Evolutionary conservation across 176 grass and related monocot genomes (phyloP).

Genomic region (Juncus effusus): DNA sequence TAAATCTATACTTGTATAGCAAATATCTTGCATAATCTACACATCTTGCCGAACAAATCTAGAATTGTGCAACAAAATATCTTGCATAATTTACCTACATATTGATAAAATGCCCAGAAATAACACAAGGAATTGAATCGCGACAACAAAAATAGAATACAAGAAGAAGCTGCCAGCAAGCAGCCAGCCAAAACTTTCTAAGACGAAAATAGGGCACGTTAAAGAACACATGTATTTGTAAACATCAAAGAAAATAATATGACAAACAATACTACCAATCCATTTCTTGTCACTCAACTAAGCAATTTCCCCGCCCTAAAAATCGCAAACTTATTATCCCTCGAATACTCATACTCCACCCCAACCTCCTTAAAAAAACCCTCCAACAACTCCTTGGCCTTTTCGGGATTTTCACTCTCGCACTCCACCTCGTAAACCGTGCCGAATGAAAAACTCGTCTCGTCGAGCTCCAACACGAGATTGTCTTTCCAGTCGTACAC

Average conservation of each 20-base stretch:
- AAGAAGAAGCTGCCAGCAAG: too few relatives aligned
- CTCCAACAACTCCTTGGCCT: slow-evolving; percentile 52
- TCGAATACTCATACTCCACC: slow-evolving; percentile 53
- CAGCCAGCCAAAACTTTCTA: neutral
- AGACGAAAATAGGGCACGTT: neutral
- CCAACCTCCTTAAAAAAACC: slow-evolving; percentile 49
- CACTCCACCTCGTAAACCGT: slow-evolving; percentile 78
- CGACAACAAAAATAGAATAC: too few relatives aligned
- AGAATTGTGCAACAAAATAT: too few relatives aligned
- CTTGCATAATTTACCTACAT: too few relatives aligned
- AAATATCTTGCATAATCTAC: too few relatives aligned
- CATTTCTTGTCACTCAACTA: slow-evolving; percentile 21
- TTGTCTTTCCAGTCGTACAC: slow-evolving; percentile 62
- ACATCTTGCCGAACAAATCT: too few relatives aligned
- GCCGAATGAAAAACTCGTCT: slow-evolving; percentile 70
- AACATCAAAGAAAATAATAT: neutral
- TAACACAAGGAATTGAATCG: too few relatives aligned
- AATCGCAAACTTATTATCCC: slow-evolving; percentile 65
- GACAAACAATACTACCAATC: too few relatives aligned
- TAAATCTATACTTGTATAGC: neutral
- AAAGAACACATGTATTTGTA: neutral
- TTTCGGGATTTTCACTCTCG: slow-evolving; percentile 62
- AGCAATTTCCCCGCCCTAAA: slow-evolving; percentile 79
- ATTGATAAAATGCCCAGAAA: too few relatives aligned
- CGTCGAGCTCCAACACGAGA: slow-evolving; percentile 63